These are phyloP conservation scores for Colletotrichum zoysiae DNA, from an alignment of 2,329 filamentous ascomycete species.

Conservation along the genomic window DNA sequence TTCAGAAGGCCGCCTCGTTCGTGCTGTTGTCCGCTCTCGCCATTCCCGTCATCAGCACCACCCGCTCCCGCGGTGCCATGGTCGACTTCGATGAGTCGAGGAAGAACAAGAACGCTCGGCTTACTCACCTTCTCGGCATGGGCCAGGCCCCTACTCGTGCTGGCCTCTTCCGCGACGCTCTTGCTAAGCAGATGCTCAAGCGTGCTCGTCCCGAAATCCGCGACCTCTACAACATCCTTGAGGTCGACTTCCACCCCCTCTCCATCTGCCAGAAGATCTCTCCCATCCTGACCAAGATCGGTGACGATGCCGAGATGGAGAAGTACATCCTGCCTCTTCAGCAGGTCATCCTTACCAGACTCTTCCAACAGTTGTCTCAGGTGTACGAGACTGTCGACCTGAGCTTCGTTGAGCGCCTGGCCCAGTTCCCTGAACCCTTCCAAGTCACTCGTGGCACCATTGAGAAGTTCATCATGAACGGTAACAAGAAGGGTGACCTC, in stretches of 20 bases:
- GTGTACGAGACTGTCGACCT: slow-evolving; percentile 99
- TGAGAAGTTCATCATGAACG: slow-evolving; percentile 99
- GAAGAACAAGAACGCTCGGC: slow-evolving; percentile 98
- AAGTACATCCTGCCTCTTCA: slow-evolving; percentile 96
- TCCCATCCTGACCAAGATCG: slow-evolving; percentile 93
- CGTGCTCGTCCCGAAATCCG: slow-evolving; percentile 94
- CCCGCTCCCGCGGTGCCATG: slow-evolving; percentile 92
- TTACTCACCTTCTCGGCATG: slow-evolving; percentile 97
- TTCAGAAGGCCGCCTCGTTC: slow-evolving; percentile 95
- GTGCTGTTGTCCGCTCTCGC: slow-evolving; percentile 94
- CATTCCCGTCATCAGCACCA: slow-evolving; percentile 99
- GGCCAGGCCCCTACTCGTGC: slow-evolving; percentile 87
- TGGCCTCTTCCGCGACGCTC: slow-evolving; percentile 93
- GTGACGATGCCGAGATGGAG: slow-evolving; percentile 93
- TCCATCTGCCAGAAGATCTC: slow-evolving; percentile 99
- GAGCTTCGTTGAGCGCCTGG: slow-evolving; percentile 91
- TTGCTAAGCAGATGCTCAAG: slow-evolving; percentile 94
- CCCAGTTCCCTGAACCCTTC: slow-evolving; percentile 96
- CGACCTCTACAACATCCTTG: slow-evolving; percentile 97
- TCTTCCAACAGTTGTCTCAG: slow-evolving; percentile 99
- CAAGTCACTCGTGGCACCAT: slow-evolving; percentile 91
- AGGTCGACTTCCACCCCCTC: slow-evolving; percentile 98
- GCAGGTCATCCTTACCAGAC: slow-evolving; percentile 96
- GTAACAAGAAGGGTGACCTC: slow-evolving; percentile 99
- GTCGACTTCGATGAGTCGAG: slow-evolving; percentile 96